phyloP scores from a whole-genome alignment of 192 early-diverging fungal genomes.

The Funneliformis mosseae region DNA sequence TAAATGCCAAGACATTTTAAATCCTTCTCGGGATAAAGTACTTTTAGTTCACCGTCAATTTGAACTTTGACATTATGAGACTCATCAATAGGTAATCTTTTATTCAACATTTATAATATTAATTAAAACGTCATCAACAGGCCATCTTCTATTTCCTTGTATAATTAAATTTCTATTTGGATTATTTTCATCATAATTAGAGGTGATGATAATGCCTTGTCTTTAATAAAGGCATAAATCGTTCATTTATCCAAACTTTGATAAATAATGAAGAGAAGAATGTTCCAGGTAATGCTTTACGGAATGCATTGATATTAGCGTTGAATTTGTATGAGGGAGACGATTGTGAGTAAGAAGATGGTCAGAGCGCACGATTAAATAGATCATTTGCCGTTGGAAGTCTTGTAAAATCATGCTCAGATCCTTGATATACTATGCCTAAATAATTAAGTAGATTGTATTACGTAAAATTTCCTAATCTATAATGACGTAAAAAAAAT shows the following conservation, averaged over 20 bases:
- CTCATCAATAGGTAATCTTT: constrained; percentile 6
- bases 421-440: constrained; percentile 36
- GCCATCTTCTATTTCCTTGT: not conserved
- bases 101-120: constrained; percentile 12
- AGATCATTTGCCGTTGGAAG: constrained; percentile 29
- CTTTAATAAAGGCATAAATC: constrained; percentile 36
- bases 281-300: not conserved
- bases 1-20: not conserved
- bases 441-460: not conserved
- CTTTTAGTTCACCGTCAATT: constrained; percentile 13
- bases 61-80: not conserved
- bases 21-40: not conserved
- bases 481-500: not conserved
- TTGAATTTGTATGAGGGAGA: constrained; percentile 32
- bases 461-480: too few species aligned
- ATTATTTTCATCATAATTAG: constrained; percentile 30
- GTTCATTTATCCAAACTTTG: constrained; percentile 24
- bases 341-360: constrained; percentile 24
- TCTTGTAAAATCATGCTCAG: constrained; percentile 36
- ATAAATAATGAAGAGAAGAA: not conserved
- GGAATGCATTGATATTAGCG: constrained; percentile 26
- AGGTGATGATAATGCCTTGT: constrained; percentile 29
- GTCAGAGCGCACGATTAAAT: constrained; percentile 34
- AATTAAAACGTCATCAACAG: not conserved
- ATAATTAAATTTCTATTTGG: not conserved